A percentile compares a stretch with the other conserved stretches of the same genome.
Conservation (phyloP, 1,284 basidiomycete genomes). For the Filobasidium uniguttulatum region DNA sequence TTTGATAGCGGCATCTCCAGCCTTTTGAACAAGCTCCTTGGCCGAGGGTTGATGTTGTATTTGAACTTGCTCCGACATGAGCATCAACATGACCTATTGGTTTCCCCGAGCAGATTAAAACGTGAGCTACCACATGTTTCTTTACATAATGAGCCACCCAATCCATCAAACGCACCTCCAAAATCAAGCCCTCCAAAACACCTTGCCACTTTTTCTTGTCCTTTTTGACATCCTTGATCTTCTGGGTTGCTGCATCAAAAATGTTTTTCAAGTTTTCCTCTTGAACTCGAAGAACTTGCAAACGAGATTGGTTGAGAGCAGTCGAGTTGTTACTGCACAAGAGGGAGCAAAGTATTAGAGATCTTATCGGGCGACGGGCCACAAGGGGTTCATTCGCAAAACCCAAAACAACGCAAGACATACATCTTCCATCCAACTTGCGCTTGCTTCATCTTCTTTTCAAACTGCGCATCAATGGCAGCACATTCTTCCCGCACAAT, state of each 20-base stretch:
- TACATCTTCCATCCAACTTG: conserved; percentile 93
- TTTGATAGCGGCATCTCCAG: conserved; percentile 11
- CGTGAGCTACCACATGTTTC: conserved; percentile 34
- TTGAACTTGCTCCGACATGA: conserved; percentile 52
- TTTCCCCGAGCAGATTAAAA: background rate
- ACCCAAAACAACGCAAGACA: too few relatives aligned
- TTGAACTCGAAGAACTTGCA: conserved; percentile 76
- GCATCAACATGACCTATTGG: conserved; percentile 42
- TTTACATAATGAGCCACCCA: conserved; percentile 25
- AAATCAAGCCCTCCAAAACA: conserved; percentile 64
- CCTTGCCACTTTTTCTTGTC: conserved; percentile 60
- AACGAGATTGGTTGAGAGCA: conserved; percentile 86
- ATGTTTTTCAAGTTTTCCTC: conserved; percentile 86
- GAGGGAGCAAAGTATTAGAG: too few relatives aligned
- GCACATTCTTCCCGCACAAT: conserved; percentile 88
- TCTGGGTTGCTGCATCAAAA: conserved; percentile 59
- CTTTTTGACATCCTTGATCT: conserved; percentile 51
- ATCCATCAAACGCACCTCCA: conserved; percentile 47
- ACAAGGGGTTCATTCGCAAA: background rate
- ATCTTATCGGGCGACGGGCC: too few relatives aligned
- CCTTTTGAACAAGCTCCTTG: conserved; percentile 28
- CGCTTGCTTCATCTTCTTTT: conserved; percentile 85
- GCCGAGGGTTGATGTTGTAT: conserved; percentile 11
- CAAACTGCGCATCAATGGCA: conserved; percentile 77
- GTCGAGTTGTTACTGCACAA: conserved; percentile 74